Evolutionary conservation across 1,284 basidiomycete species (phyloP).

Genomic region (Puccinia hordei): DNA sequence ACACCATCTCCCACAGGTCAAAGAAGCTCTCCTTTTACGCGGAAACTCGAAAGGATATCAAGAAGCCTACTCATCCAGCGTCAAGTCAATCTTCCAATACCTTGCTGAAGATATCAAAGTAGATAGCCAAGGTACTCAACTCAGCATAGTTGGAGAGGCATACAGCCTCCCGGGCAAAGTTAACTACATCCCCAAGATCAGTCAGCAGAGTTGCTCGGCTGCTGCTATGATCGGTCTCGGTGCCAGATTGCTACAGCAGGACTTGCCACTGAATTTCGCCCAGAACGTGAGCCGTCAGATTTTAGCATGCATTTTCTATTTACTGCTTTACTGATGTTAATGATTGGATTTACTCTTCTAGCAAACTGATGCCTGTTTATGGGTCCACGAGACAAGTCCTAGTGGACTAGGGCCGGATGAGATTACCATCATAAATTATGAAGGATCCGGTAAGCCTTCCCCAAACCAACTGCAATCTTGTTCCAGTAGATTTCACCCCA

Average conservation of each 20-base stretch:
- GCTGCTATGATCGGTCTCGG: conserved; percentile 66
- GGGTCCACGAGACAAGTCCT: conserved; percentile 41
- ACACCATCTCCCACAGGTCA: conserved; percentile 19
- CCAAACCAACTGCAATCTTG: not conserved
- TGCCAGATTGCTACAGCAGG: conserved; percentile 61
- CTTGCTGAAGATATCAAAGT: conserved; percentile 41
- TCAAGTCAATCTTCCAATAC: conserved; percentile 33
- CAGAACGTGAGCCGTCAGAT: conserved; percentile 45
- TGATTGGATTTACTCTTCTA: conserved; percentile 5
- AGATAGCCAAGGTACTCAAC: conserved; percentile 5
- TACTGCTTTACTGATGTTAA: not conserved
- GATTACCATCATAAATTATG: conserved; percentile 26
- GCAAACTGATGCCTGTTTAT: conserved; percentile 49
- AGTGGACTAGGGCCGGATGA: conserved; percentile 36
- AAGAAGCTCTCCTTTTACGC: conserved; percentile 24
- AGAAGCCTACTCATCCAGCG: conserved; percentile 8
- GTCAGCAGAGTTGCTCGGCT: conserved; percentile 61
- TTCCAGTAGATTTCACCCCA: not conserved
- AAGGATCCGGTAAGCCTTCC: not conserved
- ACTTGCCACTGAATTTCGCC: conserved; percentile 59
- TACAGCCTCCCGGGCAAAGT: not conserved
- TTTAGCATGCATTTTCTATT: not conserved
- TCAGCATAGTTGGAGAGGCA: conserved; percentile 42
- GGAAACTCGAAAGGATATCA: conserved; percentile 37
- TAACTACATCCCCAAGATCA: conserved; percentile 28